Evolutionary conservation across 2,329 filamentous ascomycete genomes (phyloP), one percentile per base, ranked within the genome.

Genomic region (Eutypella sp.): DNA sequence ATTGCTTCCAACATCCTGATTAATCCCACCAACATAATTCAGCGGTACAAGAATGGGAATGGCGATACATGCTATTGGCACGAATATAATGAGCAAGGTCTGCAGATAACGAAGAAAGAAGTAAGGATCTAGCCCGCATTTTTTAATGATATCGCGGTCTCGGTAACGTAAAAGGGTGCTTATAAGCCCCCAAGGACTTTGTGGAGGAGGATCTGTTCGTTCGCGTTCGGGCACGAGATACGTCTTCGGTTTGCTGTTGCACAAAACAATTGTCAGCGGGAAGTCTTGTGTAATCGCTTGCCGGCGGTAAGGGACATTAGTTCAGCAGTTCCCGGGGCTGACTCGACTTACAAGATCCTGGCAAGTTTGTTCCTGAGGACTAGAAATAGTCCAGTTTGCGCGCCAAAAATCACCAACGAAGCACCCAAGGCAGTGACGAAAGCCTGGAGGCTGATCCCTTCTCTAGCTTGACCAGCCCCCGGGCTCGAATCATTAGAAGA

Each of bases 81-180:
- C 70, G 63, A 99, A 97, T 51, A 99, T 95, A 62, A 96, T 84
- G 37, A 97, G 78, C 5, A 97, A 80, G 59, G 88, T 86, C 50
- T 85, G 82, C 22, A 91, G 73, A 65, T 89, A 90, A 52, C 87
- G 62, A 18, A 65, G 57, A 44, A 99, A 99, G 72, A 97, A 96
- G 69, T 96, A 99, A 59, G 92, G 90, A 63, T 99, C 93, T 9
- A 99, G 79, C 16, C 93, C 93, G 56, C 92, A 96, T 67, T 96
- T 95, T 44, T 92, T 85, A 58, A 99, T 95, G 55, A 99, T 82
- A 56, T 95, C 89, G 11, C 88, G 76, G 50, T 88, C 78, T 73
- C 81, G 65, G 70, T 88, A 70, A 71, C 83, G 65, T 70, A 87
- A 74, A 75, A 95, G 53, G 72, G 71, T 63, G 66, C 78, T 61